phyloP scores from a whole-genome alignment of 2,329 filamentous ascomycete genomes.

The Sarocladium oryzae region DNA sequence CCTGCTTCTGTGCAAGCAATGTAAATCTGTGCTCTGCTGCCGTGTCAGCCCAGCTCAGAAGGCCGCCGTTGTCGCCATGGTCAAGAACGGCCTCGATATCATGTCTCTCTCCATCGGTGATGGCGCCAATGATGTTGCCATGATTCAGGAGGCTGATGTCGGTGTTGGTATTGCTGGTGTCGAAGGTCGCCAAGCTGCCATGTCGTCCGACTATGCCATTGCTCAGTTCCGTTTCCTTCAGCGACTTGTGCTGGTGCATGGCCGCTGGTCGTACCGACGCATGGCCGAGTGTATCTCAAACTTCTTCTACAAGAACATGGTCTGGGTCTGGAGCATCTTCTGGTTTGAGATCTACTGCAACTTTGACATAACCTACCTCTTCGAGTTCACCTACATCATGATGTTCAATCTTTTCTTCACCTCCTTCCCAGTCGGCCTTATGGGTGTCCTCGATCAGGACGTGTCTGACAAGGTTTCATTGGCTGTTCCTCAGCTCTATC shows the following conservation, averaged over 20 bases:
- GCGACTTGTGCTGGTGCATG: constrained; percentile 80
- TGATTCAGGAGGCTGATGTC: constrained; percentile 97
- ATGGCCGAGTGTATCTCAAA: constrained; percentile 92
- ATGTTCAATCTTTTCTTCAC: constrained; percentile 97
- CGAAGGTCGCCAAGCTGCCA: constrained; percentile 86
- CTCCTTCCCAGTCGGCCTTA: constrained; percentile 86
- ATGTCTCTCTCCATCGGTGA: constrained; percentile 94
- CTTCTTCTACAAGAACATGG: constrained; percentile 99
- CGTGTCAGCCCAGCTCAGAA: constrained; percentile 96
- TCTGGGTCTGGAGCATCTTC: constrained; percentile 95
- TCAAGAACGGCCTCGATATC: constrained; percentile 89
- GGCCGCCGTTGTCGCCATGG: constrained; percentile 92
- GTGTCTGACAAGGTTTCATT: constrained; percentile 91
- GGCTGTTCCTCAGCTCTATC: constrained; percentile 91
- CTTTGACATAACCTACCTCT: constrained; percentile 94
- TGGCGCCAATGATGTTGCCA: constrained; percentile 91
- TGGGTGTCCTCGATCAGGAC: constrained; percentile 96
- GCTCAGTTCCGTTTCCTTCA: constrained; percentile 88
- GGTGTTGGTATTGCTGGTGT: constrained; percentile 92
- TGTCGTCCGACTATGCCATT: constrained; percentile 95
- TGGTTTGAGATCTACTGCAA: constrained; percentile 96
- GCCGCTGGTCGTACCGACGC: constrained; percentile 92
- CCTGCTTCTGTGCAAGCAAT: constrained; percentile 90
- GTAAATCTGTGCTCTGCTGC: constrained; percentile 93
- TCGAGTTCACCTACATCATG: constrained; percentile 96